These are phyloP conservation scores for Sporothrix mexicana DNA, from an alignment of 2,329 filamentous ascomycete species.

Conservation along the genomic window DNA sequence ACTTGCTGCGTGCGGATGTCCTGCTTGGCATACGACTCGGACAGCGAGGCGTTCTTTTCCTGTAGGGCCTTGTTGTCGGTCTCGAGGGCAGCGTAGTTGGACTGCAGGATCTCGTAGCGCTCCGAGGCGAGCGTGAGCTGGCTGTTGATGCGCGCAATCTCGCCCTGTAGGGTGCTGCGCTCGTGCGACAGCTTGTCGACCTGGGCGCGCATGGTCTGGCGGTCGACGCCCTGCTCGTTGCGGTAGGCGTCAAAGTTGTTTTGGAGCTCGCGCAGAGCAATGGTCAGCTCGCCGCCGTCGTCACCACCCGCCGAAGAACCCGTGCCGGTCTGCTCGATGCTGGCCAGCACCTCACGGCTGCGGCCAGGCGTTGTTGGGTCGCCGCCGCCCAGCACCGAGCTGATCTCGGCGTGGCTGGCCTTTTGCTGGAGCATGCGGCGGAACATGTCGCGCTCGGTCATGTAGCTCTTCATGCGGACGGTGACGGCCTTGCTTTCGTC, in stretches of 20 bases:
- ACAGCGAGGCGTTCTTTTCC: constrained; percentile 76
- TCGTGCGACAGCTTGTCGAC: constrained; percentile 80
- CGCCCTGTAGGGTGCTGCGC: constrained; percentile 80
- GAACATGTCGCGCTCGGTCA: constrained; percentile 97
- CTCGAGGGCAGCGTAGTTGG: constrained; percentile 83
- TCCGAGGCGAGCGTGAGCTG: constrained; percentile 82
- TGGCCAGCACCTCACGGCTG: constrained; percentile 60
- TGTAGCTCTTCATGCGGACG: constrained; percentile 87
- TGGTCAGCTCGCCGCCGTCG: constrained; percentile 72
- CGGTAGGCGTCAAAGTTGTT: constrained; percentile 88
- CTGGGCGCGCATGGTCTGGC: constrained; percentile 82
- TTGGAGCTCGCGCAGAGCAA: constrained; percentile 85
- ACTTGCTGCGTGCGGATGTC: constrained; percentile 90
- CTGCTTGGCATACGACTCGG: constrained; percentile 85
- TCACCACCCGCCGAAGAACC: constrained; percentile 45
- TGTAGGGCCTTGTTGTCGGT: constrained; percentile 85
- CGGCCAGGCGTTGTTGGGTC: constrained; percentile 54
- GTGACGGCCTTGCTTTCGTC: constrained; percentile 85
- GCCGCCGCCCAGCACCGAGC: constrained; percentile 74
- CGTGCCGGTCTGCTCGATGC: constrained; percentile 58
- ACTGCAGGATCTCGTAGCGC: constrained; percentile 86
- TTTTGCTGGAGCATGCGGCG: constrained; percentile 86
- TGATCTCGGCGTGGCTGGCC: constrained; percentile 64
- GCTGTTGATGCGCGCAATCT: constrained; percentile 78
- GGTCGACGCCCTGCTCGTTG: constrained; percentile 81